Base-by-base conservation (phyloP, 2,329 filamentous ascomycete species). In the Fusarium begoniae region DNA sequence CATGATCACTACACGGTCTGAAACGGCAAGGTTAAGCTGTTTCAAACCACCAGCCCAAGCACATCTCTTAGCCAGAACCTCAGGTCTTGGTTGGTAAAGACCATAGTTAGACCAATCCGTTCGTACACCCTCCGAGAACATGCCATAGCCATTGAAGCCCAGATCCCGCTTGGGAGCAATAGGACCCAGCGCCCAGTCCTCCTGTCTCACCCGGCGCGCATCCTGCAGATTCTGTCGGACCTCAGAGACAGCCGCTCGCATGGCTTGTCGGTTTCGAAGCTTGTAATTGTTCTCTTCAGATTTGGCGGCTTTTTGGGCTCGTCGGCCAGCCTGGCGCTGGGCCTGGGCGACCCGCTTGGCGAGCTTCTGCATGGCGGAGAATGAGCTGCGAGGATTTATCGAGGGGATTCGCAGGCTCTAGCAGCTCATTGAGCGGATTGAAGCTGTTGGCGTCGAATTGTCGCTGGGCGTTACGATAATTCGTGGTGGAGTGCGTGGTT, bases 1-100 rank as follows among this genome's bases (percentile, higher is more conserved):
- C 61, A 94, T 84, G 66, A 98, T 84, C 60, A 96, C 93, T 38
- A 98, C 95, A 68, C 96, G 89, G 83, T 98, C 96, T 12, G 91
- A 91, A 8, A 84, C 79, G 30, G 87, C 88, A 66, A 95, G 84
- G 74, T 90, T 92, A 70, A 93, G 85, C 81, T 87, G 87, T 75
- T 85, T 85, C 38, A 82, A 74, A 41, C 86, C 87, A 50, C 89
- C 88, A n/a, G 87, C 87, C 89, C 89, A 91, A 37, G 82, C 85
- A 70, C 84, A 86, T 45, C 88, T 82, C 73, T 84, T 81, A 63
- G 83, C 81, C 35, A 83, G 69, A 61, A 87, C 75, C 74, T 82
- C 79, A 10, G 77, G 77, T 11, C 77, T 80, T 58, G 80, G 76
- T 20, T 71, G 59, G 55, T 81, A 66, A 35, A 74, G 63, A 18